Base-by-base conservation (phyloP, 352 stramenopile genomes). In the Phytophthora cactorum region DNA sequence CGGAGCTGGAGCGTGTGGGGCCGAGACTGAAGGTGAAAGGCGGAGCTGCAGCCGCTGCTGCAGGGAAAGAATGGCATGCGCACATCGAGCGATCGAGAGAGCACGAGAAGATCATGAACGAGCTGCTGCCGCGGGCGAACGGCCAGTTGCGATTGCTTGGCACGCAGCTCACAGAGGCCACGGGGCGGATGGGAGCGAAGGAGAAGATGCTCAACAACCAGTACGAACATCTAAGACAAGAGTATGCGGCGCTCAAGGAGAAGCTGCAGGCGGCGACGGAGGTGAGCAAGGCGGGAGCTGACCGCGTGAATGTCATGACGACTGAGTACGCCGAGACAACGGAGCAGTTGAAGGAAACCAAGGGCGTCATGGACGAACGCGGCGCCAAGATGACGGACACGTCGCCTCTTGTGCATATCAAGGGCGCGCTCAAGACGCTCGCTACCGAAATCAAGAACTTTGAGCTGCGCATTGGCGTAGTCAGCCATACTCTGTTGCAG, bases 311-410 rank as follows among this genome's bases (percentile, higher is more conserved):
- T 53, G 66, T 77, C 39, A 91, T 95, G 84, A 93, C 82, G 14
- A 84, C 82, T 50, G 83, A 95, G 52, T 83, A 89, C 59, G 82
- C 85, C 15, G 70, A 82, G 45, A 84, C 92, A 38, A 83, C 81
- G 2, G 88, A 95, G 69, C 86, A 92, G 55, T 55, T 95, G 29
- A 84, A 86, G 27, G 81, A 91, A 51, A 89, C 80, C 45, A 95
- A 94, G 70, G 76, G 60, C 36, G 72, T 89, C 36, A 92, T 93
- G 82, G 88, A 94, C 70, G 82, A 88, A 32, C 86, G 85, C 9
- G 86, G 86, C 17, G 88, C 78, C 68, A 95, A 92, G 69, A 93
- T 95, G 88, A 95, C 86, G 8, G 84, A 95, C 68, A 95, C 88
- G 51, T 88, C 84, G 47, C 88, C 88, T 32, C 84, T 94, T 5